These are phyloP conservation scores for Rhodofomes roseus DNA, from an alignment of 1,284 basidiomycete species.

Conservation along the genomic window DNA sequence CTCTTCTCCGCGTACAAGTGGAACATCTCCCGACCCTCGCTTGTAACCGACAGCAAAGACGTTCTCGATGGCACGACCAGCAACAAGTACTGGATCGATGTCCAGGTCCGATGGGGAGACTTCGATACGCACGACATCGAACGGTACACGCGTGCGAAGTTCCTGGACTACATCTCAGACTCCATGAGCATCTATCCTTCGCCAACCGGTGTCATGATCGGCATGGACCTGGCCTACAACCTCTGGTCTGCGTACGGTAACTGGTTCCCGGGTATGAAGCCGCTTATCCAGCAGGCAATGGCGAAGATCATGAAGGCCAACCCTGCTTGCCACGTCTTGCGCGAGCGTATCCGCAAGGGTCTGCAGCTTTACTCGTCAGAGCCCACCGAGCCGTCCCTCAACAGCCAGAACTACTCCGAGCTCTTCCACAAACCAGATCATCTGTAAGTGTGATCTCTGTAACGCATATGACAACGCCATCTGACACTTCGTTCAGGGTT, in stretches of 20 bases:
- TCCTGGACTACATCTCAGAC: conserved; percentile 94
- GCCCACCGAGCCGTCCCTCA: conserved; percentile 98
- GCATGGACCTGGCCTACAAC: conserved; percentile 98
- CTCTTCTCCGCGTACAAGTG: conserved; percentile 98
- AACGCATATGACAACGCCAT: conserved; percentile 4
- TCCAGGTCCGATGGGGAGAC: conserved; percentile 98
- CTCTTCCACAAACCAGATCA: conserved; percentile 99
- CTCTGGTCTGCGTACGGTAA: conserved; percentile 99
- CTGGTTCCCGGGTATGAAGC: conserved; percentile 99
- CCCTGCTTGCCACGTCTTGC: conserved; percentile 95
- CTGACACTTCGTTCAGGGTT: conserved; percentile 59
- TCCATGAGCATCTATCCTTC: conserved; percentile 98
- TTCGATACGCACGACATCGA: conserved; percentile 99
- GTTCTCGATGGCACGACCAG: conserved; percentile 95
- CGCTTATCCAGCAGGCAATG: conserved; percentile 98
- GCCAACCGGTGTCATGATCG: conserved; percentile 97
- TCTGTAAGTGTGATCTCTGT: conserved; percentile 55
- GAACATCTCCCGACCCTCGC: conserved; percentile 96
- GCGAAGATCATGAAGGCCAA: conserved; percentile 99
- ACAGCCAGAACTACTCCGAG: conserved; percentile 97
- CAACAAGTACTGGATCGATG: conserved; percentile 99
- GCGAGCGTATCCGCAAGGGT: conserved; percentile 98
- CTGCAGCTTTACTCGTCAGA: conserved; percentile 98
- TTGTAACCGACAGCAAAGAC: conserved; percentile 95
- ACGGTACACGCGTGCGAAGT: conserved; percentile 96